Evolutionary conservation across 805 yeast species (phyloP).

Genomic region (Candida pini): DNA sequence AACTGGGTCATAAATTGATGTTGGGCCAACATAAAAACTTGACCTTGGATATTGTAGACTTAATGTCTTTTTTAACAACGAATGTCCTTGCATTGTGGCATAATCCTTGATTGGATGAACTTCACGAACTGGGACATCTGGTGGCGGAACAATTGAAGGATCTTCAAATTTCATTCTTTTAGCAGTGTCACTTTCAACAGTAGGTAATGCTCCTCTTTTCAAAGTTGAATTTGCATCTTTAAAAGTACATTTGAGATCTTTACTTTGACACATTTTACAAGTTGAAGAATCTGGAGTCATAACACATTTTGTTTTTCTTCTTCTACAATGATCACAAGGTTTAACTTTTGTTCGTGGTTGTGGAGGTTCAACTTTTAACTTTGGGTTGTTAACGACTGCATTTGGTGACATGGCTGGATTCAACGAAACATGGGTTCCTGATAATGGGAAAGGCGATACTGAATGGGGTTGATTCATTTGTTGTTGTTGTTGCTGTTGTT

Average conservation of each 20-base stretch:
- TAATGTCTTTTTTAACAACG: slow-evolving; percentile 60
- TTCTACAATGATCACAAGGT: slow-evolving; percentile 83
- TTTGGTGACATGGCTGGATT: too few relatives aligned
- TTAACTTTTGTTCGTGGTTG: slow-evolving; percentile 40
- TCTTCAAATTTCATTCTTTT: slow-evolving; percentile 31
- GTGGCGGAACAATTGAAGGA: slow-evolving; percentile 31
- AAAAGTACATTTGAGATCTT: slow-evolving; percentile 69
- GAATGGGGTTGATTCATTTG: neutral
- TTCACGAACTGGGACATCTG: slow-evolving; percentile 40
- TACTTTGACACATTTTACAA: slow-evolving; percentile 75
- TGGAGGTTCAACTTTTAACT: slow-evolving; percentile 26
- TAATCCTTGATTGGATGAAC: slow-evolving; percentile 64
- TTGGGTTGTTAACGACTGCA: too few relatives aligned
- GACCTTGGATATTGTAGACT: slow-evolving; percentile 87
- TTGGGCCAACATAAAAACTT: slow-evolving; percentile 82
- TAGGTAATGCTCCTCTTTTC: slow-evolving; percentile 32
- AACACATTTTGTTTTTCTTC: slow-evolving; percentile 76
- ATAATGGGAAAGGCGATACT: slow-evolving; percentile 1
- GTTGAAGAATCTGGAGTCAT: slow-evolving; percentile 53
- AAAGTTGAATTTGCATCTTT: slow-evolving; percentile 44
- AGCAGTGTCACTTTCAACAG: slow-evolving; percentile 15
- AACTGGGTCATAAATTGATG: slow-evolving; percentile 74
- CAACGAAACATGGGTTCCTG: too few relatives aligned
- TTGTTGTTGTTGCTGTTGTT: slow-evolving; percentile 2
- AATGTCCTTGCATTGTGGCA: slow-evolving; percentile 54